phyloP scores from a whole-genome alignment of 2,329 filamentous ascomycete species.

The Emydomyces testavorans region DNA sequence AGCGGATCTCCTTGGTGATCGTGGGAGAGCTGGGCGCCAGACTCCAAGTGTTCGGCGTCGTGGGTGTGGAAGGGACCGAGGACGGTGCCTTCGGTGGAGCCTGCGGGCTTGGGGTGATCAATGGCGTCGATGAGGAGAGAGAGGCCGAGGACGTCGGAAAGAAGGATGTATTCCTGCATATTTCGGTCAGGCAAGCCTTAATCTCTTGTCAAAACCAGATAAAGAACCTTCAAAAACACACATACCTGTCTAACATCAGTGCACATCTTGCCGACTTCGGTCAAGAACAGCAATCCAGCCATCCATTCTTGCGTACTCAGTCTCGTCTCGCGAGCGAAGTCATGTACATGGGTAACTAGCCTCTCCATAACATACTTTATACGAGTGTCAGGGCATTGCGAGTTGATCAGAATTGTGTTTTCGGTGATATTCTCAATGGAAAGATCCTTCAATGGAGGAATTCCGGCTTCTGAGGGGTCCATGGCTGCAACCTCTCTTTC shows the following conservation, averaged over 20 bases:
- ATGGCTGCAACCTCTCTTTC: constrained; percentile 20
- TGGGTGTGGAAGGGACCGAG: constrained; percentile 76
- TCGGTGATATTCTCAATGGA: constrained; percentile 25
- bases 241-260: constrained; percentile 59
- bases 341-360: constrained; percentile 65
- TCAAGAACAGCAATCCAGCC: constrained; percentile 59
- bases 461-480: constrained; percentile 34
- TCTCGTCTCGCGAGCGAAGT: constrained; percentile 68
- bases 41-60: constrained; percentile 48
- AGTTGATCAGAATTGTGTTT: constrained; percentile 54
- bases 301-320: constrained; percentile 71
- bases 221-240: too few species aligned
- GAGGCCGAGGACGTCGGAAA: constrained; percentile 67
- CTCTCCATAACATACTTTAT: constrained; percentile 62
- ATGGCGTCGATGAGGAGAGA: constrained; percentile 71
- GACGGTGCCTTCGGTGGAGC: constrained; percentile 64
- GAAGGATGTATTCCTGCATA: constrained; percentile 48
- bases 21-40: constrained; percentile 53
- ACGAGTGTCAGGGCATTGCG: constrained; percentile 52
- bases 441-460: constrained; percentile 28
- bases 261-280: constrained; percentile 60
- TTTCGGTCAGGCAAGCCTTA: neutral
- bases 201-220: too few species aligned
- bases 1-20: constrained; percentile 59
- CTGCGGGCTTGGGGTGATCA: constrained; percentile 65